These are phyloP conservation scores for Magnaporthiopsis rhizophila DNA, from an alignment of 2,329 filamentous ascomycete species.

Conservation along the genomic window DNA sequence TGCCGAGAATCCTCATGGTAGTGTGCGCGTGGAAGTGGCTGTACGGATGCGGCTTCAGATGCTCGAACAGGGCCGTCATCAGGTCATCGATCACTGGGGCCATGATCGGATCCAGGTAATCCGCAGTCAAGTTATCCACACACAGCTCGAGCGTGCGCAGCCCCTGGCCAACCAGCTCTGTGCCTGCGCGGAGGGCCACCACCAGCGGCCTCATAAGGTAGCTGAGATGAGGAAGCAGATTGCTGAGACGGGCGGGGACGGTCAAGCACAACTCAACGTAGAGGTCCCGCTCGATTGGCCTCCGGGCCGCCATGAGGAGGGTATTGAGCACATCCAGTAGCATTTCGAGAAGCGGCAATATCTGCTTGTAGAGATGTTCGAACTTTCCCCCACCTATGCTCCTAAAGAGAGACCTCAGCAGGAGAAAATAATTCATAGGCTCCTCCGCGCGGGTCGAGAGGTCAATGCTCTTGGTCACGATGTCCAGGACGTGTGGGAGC, in stretches of 20 bases:
- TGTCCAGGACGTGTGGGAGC: constrained; percentile 90
- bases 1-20: constrained; percentile 93
- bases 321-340: constrained; percentile 95
- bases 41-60: constrained; percentile 87
- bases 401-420: constrained; percentile 84
- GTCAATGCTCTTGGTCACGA: constrained; percentile 95
- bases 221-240: constrained; percentile 87
- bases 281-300: constrained; percentile 83
- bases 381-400: constrained; percentile 97
- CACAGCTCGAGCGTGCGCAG: constrained; percentile 90
- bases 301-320: constrained; percentile 79
- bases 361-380: constrained; percentile 96
- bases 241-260: constrained; percentile 87
- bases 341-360: constrained; percentile 93
- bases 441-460: constrained; percentile 92
- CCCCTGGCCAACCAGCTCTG: constrained; percentile 90
- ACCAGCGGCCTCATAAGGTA: constrained; percentile 96
- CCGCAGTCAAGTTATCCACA: constrained; percentile 94
- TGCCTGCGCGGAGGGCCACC: constrained; percentile 85
- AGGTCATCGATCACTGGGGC: constrained; percentile 96
- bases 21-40: constrained; percentile 97
- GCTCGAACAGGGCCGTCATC: constrained; percentile 96
- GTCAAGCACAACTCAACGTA: constrained; percentile 97
- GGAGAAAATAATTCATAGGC: constrained; percentile 96
- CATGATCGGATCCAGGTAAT: constrained; percentile 98